phyloP scores from a whole-genome alignment of 768 basidiomycete genomes.

The Collybia nuda region DNA sequence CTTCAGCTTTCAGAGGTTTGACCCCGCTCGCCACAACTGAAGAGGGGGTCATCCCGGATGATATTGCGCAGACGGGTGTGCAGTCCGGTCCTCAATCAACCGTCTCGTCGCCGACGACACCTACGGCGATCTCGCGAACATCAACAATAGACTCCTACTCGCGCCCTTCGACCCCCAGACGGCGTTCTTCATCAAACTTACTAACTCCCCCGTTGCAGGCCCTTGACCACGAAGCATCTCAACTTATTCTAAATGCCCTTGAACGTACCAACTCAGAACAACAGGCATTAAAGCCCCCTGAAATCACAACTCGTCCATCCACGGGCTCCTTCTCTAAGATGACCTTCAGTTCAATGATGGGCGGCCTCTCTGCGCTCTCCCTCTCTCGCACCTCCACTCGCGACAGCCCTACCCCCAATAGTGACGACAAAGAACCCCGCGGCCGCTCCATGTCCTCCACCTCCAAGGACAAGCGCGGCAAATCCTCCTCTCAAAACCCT shows the following conservation, averaged over 20 bases:
- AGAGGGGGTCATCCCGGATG: slow-evolving; percentile 20
- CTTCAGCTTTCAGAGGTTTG: slow-evolving; percentile 12
- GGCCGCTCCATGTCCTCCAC: slow-evolving; percentile 49
- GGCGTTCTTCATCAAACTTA: slow-evolving; percentile 30
- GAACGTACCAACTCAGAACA: slow-evolving; percentile 41
- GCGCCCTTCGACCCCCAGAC: slow-evolving; percentile 27
- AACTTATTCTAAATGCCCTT: slow-evolving; percentile 48
- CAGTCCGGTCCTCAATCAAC: slow-evolving; percentile 12
- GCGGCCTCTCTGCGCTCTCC: slow-evolving; percentile 63
- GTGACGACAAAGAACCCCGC: slow-evolving; percentile 47
- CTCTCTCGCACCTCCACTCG: slow-evolving; percentile 54
- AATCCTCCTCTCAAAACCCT: slow-evolving; percentile 50
- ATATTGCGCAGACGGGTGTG: slow-evolving; percentile 6
- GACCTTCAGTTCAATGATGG: slow-evolving; percentile 71
- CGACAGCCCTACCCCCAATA: slow-evolving; percentile 29
- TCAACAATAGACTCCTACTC: slow-evolving; percentile 24
- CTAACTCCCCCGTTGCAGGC: slow-evolving; percentile 34
- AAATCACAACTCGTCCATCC: slow-evolving; percentile 29
- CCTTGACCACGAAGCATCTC: slow-evolving; percentile 45
- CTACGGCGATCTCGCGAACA: slow-evolving; percentile 11
- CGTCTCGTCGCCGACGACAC: slow-evolving; percentile 5
- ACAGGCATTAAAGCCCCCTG: slow-evolving; percentile 30
- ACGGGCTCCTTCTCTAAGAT: slow-evolving; percentile 55
- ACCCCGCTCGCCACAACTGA: slow-evolving; percentile 22
- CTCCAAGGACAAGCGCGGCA: slow-evolving; percentile 40